phyloP scores from a whole-genome alignment of 225 moss, liverwort and hornwort genomes.

The Climacium dendroides region DNA sequence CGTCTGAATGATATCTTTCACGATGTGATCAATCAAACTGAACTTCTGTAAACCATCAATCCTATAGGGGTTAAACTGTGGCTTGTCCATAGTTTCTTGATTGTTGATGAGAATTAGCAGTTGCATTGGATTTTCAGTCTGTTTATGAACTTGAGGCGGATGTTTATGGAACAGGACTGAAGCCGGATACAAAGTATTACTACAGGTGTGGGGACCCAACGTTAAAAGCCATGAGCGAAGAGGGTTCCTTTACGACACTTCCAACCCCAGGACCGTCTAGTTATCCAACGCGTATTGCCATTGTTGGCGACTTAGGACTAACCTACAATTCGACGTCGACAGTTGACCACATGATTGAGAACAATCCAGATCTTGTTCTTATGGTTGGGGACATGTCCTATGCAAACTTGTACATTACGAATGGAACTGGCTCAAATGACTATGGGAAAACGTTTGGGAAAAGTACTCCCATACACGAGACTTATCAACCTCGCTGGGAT shows the following conservation, averaged over 20 bases:
- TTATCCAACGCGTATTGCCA: constrained; percentile 63
- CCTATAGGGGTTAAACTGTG: not conserved
- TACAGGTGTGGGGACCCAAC: constrained; percentile 85
- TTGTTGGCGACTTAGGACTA: constrained; percentile 78
- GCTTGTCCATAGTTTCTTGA: not conserved
- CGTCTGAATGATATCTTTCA: not conserved
- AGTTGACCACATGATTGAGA: constrained; percentile 54
- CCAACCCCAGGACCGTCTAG: constrained; percentile 46
- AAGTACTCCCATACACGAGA: constrained; percentile 70
- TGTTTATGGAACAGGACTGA: constrained; percentile 35
- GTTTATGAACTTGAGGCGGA: not conserved
- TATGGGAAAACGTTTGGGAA: constrained; percentile 51
- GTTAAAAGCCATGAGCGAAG: constrained; percentile 55
- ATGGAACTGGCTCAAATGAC: constrained; percentile 62
- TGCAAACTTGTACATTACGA: constrained; percentile 83
- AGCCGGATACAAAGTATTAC: constrained; percentile 51
- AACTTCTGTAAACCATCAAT: not conserved
- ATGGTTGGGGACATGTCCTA: constrained; percentile 76
- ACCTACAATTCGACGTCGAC: constrained; percentile 94
- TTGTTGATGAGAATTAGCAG: not conserved
- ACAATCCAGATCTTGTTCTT: constrained; percentile 76
- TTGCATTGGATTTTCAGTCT: not conserved
- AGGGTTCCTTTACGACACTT: constrained; percentile 64
- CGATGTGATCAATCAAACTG: not conserved
- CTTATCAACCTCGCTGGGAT: constrained; percentile 97